phyloP scores from a whole-genome alignment of 2,329 filamentous ascomycete genomes.

The Zasmidium citrigriseum region DNA sequence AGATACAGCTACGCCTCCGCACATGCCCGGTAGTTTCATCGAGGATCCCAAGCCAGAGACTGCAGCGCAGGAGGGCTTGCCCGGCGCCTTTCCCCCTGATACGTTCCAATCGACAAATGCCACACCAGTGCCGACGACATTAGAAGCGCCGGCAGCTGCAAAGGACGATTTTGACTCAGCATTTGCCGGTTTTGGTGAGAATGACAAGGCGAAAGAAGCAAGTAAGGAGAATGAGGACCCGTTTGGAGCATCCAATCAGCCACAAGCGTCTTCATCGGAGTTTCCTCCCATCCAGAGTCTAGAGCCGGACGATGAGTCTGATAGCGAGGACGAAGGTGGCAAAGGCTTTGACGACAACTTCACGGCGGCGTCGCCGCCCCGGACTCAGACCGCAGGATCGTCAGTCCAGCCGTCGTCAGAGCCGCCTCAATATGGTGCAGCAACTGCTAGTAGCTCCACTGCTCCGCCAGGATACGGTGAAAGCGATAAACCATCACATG shows the following conservation, averaged over 20 bases:
- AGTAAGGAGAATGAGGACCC: slow-evolving; percentile 27
- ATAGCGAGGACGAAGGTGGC: slow-evolving; percentile 63
- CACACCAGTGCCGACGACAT: slow-evolving; percentile 47
- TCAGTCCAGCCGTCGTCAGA: slow-evolving; percentile 7
- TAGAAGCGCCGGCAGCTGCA: slow-evolving; percentile 41
- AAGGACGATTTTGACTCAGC: slow-evolving; percentile 78
- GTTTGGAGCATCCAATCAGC: slow-evolving; percentile 49
- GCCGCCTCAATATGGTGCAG: slow-evolving; percentile 1
- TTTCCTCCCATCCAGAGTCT: slow-evolving; percentile 94
- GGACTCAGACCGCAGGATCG: slow-evolving; percentile 10
- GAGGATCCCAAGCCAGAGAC: slow-evolving; percentile 21
- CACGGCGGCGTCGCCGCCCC: slow-evolving; percentile 58
- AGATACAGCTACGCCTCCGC: neutral
- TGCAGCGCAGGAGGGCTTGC: slow-evolving; percentile 37
- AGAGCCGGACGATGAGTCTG: slow-evolving; percentile 79
- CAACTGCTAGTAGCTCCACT: slow-evolving; percentile 3
- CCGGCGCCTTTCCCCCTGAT: slow-evolving; percentile 50
- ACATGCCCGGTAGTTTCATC: slow-evolving; percentile 15
- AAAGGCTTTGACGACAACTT: slow-evolving; percentile 92
- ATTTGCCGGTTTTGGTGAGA: slow-evolving; percentile 69
- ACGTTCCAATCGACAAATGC: neutral
- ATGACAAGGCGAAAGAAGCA: slow-evolving; percentile 29
- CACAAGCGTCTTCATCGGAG: slow-evolving; percentile 51
- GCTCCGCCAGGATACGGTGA: slow-evolving; percentile 61
- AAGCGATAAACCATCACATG: slow-evolving; percentile 35